Evolutionary conservation across 169 alveolate genomes (phyloP), one percentile per base, ranked within the genome.

Genomic region (Eimeria sp.): DNA sequence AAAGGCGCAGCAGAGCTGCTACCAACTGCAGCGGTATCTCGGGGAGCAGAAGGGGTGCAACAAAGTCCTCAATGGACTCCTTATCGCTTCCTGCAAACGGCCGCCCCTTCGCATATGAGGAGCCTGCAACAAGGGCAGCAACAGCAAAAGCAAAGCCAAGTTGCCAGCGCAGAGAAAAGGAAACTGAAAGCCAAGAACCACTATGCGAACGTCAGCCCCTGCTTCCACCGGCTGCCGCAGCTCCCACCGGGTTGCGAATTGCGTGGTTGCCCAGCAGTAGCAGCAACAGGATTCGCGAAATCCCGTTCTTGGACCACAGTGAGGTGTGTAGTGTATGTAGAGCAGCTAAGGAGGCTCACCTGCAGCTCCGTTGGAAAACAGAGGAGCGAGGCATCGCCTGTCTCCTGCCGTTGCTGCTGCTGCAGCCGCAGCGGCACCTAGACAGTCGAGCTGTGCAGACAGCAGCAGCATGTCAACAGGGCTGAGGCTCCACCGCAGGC

Each of bases 41-140:
- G 34, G 83, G 93, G 14, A 86, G 93, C 82, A 86, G 82, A 25
- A 86, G 82, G 63, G 93, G 93, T 47, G 93, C 65, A 18, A 63
- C 93, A n/a, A 86, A 86, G 11, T 86, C 93, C n/a, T 86, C 93
- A 40, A 86, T 63, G 45, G 93, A 86, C 47, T 86, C 93, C 93
- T 43, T 86, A n/a, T 34, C 73, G 45, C 91, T 78, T n/a, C 58
- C 67, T n/a, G 67, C 88, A 25, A 49, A 13, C 25, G 65, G 4
- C 40, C 67, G 25, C 25, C 27, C n/a, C 83, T 73, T 73, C 54
- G 7, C 49, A 30, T n/a, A 47, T 70, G 83, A 73, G 57, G 83
- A 73, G 18, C 47, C 88, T 47, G 88, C 88, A 78, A 67, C 88
- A 78, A 65, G 47, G 49, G 88, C 88, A 78, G 67, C 65, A 78